Evolutionary conservation across 352 stramenopile genomes (phyloP).

Genomic region (Pythium phragmitis): DNA sequence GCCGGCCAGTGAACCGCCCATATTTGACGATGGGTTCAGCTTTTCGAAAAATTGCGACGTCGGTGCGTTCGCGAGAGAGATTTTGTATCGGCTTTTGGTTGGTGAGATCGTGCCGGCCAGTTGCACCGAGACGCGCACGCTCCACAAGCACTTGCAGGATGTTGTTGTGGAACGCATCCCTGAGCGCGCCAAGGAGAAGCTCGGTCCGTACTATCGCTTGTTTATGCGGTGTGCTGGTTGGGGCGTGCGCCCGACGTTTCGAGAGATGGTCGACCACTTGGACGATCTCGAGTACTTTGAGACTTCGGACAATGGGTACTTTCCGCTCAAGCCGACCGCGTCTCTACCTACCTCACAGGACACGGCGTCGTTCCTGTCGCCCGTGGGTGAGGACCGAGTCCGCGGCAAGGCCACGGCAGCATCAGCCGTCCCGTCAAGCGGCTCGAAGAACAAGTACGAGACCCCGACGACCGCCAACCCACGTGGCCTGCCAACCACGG

Average conservation of each 20-base stretch:
- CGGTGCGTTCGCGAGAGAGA: conserved; percentile 73
- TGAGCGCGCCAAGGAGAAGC: conserved; percentile 45
- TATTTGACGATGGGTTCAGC: conserved; percentile 71
- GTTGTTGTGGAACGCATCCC: conserved; percentile 66
- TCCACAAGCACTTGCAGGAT: conserved; percentile 78
- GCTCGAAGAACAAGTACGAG: conserved; percentile 59
- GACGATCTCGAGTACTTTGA: conserved; percentile 82
- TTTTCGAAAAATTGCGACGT: conserved; percentile 87
- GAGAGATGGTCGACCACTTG: conserved; percentile 76
- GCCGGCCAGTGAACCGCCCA: conserved; percentile 59
- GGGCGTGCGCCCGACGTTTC: conserved; percentile 78
- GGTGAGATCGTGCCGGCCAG: conserved; percentile 76
- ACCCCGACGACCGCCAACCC: conserved; percentile 39
- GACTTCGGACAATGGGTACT: conserved; percentile 67
- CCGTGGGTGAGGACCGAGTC: conserved; percentile 40
- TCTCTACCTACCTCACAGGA: conserved; percentile 3
- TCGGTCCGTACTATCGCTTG: conserved; percentile 67
- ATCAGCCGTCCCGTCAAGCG: conserved; percentile 36
- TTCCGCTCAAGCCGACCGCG: conserved; percentile 66
- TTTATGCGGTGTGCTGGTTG: conserved; percentile 77
- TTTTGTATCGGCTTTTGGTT: conserved; percentile 76
- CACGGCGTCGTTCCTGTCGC: conserved; percentile 53
- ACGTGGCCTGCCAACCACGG: conserved; percentile 23
- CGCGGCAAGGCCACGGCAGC: conserved; percentile 7
- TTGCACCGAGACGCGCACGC: conserved; percentile 65